Base-by-base conservation (phyloP, 2,329 filamentous ascomycete genomes). In the Penicillium sp. region DNA sequence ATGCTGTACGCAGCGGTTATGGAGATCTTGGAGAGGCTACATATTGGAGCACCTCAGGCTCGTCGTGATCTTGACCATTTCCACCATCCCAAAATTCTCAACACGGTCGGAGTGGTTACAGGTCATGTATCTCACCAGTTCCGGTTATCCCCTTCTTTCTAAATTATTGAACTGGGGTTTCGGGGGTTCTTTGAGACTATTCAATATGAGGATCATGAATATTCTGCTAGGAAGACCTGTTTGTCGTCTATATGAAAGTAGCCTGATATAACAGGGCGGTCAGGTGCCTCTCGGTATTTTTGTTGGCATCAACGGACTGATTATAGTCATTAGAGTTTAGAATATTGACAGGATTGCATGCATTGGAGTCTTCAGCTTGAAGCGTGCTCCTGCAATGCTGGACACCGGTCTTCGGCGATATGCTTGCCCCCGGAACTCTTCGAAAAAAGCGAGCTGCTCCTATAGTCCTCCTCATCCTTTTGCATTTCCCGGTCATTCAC, bases 11-110 rank as follows among this genome's bases (percentile, higher is more conserved):
- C 76, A 0, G 77, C 70, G 0, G 68, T 79, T 1, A 55, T 65
- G 3, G 79, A 81, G 56, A 71, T 80, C 8, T 60, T 82, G 8
- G 65, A 74, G n/a, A 76, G 75, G 50, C 58, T 81, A 1, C 36
- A 67, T 1, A 70, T 82, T 14, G 74, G 75, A 0, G 64, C 66
- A 0, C 32, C 48, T 0, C 68, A 72, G 10, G 65, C 64, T 50
- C 60, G 72, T 5, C n/a, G 57, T 29, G 29, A 5, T 2, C 31
- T 48, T 11, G 32, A 16, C 10, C 2, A 1, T 11, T 48, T 48
- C 27, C 50, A 38, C 21, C n/a, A n/a, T 1, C 44, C 24, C 7
- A 38, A 22, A 3, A 43, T 53, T 13, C 6, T 13, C 6, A 43
- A 53, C 6, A 53, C 50, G 3, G 29, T 53, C 2, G 40, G 32